Evolutionary conservation across 208 protist species (phyloP).

Genomic region (Naegleria fowleri): DNA sequence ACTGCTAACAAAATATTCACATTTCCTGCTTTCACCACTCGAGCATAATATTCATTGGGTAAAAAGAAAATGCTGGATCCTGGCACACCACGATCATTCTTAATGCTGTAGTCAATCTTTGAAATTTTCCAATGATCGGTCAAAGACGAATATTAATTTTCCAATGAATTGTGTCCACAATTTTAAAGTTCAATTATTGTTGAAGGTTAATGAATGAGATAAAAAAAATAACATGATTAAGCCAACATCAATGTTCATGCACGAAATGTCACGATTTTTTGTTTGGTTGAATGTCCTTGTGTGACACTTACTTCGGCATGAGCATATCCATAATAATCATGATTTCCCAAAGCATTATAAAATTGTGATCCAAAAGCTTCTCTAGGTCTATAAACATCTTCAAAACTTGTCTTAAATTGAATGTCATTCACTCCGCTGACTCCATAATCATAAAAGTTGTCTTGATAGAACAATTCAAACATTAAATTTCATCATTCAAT

Average conservation of each 20-base stretch:
- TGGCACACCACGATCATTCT: not conserved
- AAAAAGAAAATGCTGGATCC: not conserved
- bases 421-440: not conserved
- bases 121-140: no score
- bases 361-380: not conserved
- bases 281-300: no score
- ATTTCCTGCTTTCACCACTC: not conserved
- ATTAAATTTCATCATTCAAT: no score
- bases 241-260: no score
- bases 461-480: not conserved
- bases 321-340: not conserved
- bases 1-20: not conserved
- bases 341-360: not conserved
- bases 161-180: no score
- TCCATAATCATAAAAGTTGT: not conserved
- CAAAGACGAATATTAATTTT: no score
- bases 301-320: not conserved
- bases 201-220: no score
- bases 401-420: conserved; percentile 6
- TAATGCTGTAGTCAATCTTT: not conserved
- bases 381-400: not conserved
- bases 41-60: not conserved
- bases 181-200: no score
- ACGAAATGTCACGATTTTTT: no score
- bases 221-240: no score